Percentiles rank a stretch among this genome's conserved stretches.
Evolutionary conservation across 352 stramenopile genomes (phyloP).

Genomic region (Phytophthora tubulina): DNA sequence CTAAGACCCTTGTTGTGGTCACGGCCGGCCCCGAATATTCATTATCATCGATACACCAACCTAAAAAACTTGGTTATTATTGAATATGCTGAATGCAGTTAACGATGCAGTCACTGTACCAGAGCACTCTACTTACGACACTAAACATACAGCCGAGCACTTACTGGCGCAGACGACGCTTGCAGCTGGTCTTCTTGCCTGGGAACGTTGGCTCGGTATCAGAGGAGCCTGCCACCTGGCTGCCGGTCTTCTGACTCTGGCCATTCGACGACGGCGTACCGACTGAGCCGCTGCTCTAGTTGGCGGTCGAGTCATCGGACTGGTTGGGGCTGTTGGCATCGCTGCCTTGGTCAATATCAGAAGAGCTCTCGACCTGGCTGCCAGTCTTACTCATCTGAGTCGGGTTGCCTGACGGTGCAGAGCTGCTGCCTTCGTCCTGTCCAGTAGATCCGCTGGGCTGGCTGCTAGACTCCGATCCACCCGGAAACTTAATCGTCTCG

Average conservation of each 20-base stretch:
- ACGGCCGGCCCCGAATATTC: too few relatives aligned
- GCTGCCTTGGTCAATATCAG: slow-evolving; percentile 19
- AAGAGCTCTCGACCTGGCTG: slow-evolving; percentile 19
- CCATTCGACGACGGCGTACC: background rate
- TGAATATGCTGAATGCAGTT: too few relatives aligned
- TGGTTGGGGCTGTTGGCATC: slow-evolving; percentile 22
- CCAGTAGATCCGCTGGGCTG: background rate
- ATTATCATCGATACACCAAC: too few relatives aligned
- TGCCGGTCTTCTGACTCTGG: slow-evolving; percentile 20
- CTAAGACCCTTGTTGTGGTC: too few relatives aligned
- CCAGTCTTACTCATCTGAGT: slow-evolving; percentile 11
- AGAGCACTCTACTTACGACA: too few relatives aligned
- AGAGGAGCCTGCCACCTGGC: slow-evolving; percentile 27
- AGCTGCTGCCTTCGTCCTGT: slow-evolving; percentile 6
- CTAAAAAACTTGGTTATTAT: too few relatives aligned
- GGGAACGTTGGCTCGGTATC: slow-evolving; percentile 14
- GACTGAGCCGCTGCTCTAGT: slow-evolving; percentile 3
- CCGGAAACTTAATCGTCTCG: slow-evolving; percentile 10
- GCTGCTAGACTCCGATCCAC: slow-evolving; percentile 5
- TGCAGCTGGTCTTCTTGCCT: slow-evolving; percentile 26
- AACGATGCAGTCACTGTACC: too few relatives aligned
- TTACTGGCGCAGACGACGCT: slow-evolving; percentile 33
- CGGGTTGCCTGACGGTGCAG: background rate
- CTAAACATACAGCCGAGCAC: too few relatives aligned
- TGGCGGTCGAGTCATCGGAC: slow-evolving; percentile 12